These are phyloP conservation scores for Pisolithus microcarpus DNA, from an alignment of 768 basidiomycete species.

Conservation along the genomic window DNA sequence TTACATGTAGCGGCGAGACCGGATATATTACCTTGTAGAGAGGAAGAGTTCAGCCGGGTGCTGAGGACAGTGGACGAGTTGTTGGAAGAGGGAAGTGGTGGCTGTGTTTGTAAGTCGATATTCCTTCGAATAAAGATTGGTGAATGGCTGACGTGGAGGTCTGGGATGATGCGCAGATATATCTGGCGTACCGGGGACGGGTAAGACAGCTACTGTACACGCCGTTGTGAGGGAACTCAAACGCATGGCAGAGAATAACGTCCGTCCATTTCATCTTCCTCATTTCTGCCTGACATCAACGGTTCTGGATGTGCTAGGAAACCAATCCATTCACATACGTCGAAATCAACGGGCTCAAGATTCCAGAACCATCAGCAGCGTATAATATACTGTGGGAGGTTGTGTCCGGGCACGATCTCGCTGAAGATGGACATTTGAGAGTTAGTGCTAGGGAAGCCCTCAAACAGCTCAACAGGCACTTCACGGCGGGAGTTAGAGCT, in stretches of 20 bases:
- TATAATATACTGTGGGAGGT: constrained; percentile 91
- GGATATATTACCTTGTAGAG: constrained; percentile 81
- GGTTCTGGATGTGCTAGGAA: constrained; percentile 47
- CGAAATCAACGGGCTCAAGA: constrained; percentile 93
- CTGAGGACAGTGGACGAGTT: constrained; percentile 73
- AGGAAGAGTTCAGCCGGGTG: constrained; percentile 75
- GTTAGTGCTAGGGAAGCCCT: constrained; percentile 78
- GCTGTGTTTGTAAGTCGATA: constrained; percentile 76
- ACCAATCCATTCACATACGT: constrained; percentile 92
- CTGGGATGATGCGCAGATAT: constrained; percentile 56
- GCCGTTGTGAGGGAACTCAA: constrained; percentile 86
- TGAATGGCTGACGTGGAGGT: constrained; percentile 1
- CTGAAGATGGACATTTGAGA: constrained; percentile 54
- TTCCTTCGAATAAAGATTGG: background rate
- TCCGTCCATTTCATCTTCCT: constrained; percentile 28
- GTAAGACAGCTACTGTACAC: constrained; percentile 97
- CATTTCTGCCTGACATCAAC: too few relatives aligned
- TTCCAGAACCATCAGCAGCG: constrained; percentile 88
- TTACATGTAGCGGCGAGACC: constrained; percentile 92
- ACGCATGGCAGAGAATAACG: constrained; percentile 76
- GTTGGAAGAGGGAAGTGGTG: constrained; percentile 88
- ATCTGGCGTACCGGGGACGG: constrained; percentile 97
- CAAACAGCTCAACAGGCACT: constrained; percentile 69
- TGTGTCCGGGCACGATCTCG: constrained; percentile 71
- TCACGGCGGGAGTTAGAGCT: constrained; percentile 52